Evolutionary conservation across 2,329 filamentous ascomycete species (phyloP).

Genomic region (Nemania serpens): DNA sequence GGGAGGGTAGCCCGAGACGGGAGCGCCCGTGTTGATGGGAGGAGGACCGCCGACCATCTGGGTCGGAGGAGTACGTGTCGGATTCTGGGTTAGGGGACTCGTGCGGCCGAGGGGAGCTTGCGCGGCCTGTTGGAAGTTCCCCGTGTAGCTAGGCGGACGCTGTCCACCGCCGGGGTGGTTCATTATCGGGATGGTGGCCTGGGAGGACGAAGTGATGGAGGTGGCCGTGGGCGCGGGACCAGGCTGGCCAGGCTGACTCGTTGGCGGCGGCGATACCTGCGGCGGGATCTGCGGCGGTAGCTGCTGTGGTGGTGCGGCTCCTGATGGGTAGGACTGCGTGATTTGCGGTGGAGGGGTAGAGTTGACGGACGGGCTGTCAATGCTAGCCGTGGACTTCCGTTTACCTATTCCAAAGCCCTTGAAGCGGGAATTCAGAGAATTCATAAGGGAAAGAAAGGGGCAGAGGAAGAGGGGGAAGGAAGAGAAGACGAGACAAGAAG

Average conservation of each 20-base stretch:
- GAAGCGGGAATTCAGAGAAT: conserved; percentile 79
- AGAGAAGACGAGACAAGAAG: conserved; percentile 18
- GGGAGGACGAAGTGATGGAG: conserved; percentile 53
- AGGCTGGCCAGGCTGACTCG: conserved; percentile 40
- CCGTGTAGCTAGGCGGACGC: conserved; percentile 67
- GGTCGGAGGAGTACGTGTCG: conserved; percentile 59
- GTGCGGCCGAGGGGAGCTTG: conserved; percentile 57
- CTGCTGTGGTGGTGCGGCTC: conserved; percentile 23
- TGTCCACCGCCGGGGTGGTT: conserved; percentile 64
- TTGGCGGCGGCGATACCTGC: conserved; percentile 33
- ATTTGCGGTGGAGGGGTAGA: conserved; percentile 55
- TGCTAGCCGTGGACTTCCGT: conserved; percentile 71
- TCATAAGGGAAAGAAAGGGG: conserved; percentile 59
- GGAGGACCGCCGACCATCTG: conserved; percentile 68
- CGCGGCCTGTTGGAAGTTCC: conserved; percentile 57
- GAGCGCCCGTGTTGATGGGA: conserved; percentile 68
- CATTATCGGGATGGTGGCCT: conserved; percentile 61
- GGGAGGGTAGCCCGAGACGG: conserved; percentile 63
- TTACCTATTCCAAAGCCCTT: conserved; percentile 82
- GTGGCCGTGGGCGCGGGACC: conserved; percentile 47
- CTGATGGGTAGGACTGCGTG: conserved; percentile 50
- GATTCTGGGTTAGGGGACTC: conserved; percentile 55
- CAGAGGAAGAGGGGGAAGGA: conserved; percentile 30
- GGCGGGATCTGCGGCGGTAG: too few relatives aligned
- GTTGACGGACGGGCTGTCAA: conserved; percentile 48